Evolutionary conservation across 2,329 filamentous ascomycete species (phyloP).

Genomic region (Alternaria tenuissima): DNA sequence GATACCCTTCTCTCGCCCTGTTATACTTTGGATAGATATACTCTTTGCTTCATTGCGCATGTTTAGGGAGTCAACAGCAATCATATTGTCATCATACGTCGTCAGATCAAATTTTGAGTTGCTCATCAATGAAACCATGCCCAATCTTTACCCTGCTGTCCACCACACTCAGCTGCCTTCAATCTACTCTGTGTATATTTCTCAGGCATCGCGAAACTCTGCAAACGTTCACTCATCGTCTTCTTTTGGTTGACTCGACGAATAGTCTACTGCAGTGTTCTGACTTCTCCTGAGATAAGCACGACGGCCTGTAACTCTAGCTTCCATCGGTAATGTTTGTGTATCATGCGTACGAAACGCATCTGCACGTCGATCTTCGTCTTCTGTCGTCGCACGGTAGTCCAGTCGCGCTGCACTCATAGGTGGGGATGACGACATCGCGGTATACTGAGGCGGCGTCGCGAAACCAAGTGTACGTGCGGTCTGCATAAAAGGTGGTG

Average conservation of each 20-base stretch:
- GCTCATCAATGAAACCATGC: background rate
- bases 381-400: background rate
- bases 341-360: background rate
- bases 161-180: background rate
- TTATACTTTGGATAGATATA: background rate
- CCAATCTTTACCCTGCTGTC: background rate
- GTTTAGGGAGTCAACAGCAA: background rate
- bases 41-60: background rate
- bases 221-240: background rate
- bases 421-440: background rate
- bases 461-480: background rate
- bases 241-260: background rate
- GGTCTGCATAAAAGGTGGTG: background rate
- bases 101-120: background rate
- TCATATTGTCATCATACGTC: background rate
- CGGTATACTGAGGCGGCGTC: background rate
- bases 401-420: background rate
- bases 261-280: background rate
- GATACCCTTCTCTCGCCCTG: background rate
- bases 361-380: background rate
- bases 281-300: background rate
- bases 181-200: too few relatives aligned
- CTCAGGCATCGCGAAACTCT: background rate
- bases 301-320: background rate
- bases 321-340: background rate